Evolutionary conservation across 345 rosid species (phyloP).

Genomic region (Xanthoceras sorbifolium): DNA sequence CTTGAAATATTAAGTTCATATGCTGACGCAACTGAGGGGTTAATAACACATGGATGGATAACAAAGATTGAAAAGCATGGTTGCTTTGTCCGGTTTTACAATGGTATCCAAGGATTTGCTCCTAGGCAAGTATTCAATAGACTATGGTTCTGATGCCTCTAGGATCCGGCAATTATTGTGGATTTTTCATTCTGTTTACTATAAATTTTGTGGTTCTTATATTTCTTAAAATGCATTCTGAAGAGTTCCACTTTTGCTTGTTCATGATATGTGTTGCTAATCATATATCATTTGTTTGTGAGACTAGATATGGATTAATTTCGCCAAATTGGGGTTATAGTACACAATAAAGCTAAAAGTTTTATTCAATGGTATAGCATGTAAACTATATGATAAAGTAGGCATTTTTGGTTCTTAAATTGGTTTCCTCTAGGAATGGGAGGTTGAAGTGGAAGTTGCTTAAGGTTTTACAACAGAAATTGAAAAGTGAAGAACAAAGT

Average conservation of each 20-base stretch:
- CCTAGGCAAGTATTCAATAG: slow-evolving; percentile 55
- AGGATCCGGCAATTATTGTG: background rate
- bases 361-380: background rate
- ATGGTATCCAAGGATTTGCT: slow-evolving; percentile 97
- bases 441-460: background rate
- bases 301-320: background rate
- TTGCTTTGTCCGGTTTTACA: slow-evolving; percentile 91
- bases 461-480: background rate
- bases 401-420: no score
- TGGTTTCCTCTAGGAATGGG: background rate
- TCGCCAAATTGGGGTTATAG: background rate
- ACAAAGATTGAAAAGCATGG: slow-evolving; percentile 93
- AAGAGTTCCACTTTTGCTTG: background rate
- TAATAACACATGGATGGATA: slow-evolving; percentile 95
- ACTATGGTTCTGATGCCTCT: background rate
- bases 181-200: background rate
- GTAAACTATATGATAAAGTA: background rate
- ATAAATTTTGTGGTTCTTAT: background rate
- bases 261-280: background rate
- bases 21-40: slow-evolving; percentile 79
- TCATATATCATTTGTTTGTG: background rate
- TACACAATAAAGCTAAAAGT: background rate
- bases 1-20: slow-evolving; percentile 81
- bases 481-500: background rate
- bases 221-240: background rate